Conservation (phyloP, 768 basidiomycete genomes). For the Lepiota subincarnata region DNA sequence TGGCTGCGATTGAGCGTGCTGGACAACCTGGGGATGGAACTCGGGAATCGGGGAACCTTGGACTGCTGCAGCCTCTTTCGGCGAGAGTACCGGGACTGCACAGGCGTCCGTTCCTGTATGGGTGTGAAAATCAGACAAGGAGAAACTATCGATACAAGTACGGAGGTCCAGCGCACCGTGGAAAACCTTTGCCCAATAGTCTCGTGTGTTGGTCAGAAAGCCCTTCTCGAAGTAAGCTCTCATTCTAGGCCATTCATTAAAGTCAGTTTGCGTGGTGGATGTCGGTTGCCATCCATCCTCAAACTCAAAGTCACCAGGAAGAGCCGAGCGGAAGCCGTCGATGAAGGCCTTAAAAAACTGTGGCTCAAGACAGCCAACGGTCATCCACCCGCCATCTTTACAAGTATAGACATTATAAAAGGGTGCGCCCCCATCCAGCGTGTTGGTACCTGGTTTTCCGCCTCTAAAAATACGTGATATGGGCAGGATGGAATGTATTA, state of each 20-base stretch:
- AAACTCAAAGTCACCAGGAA: constrained; percentile 41
- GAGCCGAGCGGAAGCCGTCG: constrained; percentile 43
- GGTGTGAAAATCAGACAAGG: neutral
- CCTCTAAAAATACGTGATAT: constrained; percentile 31
- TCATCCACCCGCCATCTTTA: constrained; percentile 70
- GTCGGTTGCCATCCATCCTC: constrained; percentile 54
- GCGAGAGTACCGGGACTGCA: constrained; percentile 61
- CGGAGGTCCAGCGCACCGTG: constrained; percentile 42
- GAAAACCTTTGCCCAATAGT: constrained; percentile 68
- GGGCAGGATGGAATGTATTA: constrained; percentile 41
- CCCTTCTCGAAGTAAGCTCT: constrained; percentile 57
- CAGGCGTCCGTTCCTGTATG: constrained; percentile 68
- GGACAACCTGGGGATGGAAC: constrained; percentile 46
- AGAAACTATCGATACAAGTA: neutral
- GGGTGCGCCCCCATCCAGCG: constrained; percentile 74
- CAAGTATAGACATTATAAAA: constrained; percentile 76
- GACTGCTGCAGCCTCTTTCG: constrained; percentile 52
- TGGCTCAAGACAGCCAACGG: constrained; percentile 72
- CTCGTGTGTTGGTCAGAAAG: constrained; percentile 55
- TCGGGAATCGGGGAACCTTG: constrained; percentile 38
- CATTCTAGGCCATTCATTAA: constrained; percentile 53
- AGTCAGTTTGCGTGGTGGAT: constrained; percentile 38
- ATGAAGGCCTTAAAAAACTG: constrained; percentile 67
- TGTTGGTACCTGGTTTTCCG: constrained; percentile 48
- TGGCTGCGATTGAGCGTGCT: constrained; percentile 1